phyloP scores from a whole-genome alignment of 495 filamentous ascomycete species.

The Acidiella bohemica region DNA sequence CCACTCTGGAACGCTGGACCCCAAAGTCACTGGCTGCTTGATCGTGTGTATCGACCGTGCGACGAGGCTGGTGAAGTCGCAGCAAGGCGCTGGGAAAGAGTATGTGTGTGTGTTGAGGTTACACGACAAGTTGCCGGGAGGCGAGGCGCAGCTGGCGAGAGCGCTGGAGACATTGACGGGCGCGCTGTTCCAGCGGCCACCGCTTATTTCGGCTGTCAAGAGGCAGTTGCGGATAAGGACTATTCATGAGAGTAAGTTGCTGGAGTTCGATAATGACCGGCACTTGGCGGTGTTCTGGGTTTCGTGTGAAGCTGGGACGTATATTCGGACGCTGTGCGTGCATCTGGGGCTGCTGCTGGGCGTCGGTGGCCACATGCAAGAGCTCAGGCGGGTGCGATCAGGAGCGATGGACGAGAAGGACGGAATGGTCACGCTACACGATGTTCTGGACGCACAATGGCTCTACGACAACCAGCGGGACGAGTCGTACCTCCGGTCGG shows the following conservation, averaged over 20 bases:
- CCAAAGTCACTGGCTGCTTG: slow-evolving; percentile 74
- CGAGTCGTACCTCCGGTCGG: slow-evolving; percentile 71
- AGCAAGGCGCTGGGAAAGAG: slow-evolving; percentile 93
- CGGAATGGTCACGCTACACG: slow-evolving; percentile 84
- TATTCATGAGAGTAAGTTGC: slow-evolving; percentile 85
- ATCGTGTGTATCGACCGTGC: slow-evolving; percentile 94
- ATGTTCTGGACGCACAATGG: slow-evolving; percentile 92
- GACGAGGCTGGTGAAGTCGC: slow-evolving; percentile 91
- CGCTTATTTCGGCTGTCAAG: slow-evolving; percentile 96
- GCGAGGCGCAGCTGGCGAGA: slow-evolving; percentile 73
- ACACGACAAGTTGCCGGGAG: slow-evolving; percentile 83
- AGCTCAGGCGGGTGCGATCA: slow-evolving; percentile 81
- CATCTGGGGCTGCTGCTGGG: slow-evolving; percentile 86
- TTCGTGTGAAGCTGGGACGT: slow-evolving; percentile 94
- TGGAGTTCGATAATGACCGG: slow-evolving; percentile 94
- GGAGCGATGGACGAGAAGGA: slow-evolving; percentile 87
- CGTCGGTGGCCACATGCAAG: slow-evolving; percentile 97
- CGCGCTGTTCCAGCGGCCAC: slow-evolving; percentile 92
- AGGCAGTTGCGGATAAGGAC: slow-evolving; percentile 93
- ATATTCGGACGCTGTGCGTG: slow-evolving; percentile 95
- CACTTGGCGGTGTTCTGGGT: slow-evolving; percentile 99
- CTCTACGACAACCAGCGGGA: slow-evolving; percentile 81
- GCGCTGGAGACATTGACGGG: slow-evolving; percentile 91
- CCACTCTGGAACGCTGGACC: slow-evolving; percentile 93
- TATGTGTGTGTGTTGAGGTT: slow-evolving; percentile 78